Percentiles rank a stretch among this genome's conserved stretches.
Evolutionary conservation across 75 land plant genomes (phyloP).

Genomic region (Picea glauca): DNA sequence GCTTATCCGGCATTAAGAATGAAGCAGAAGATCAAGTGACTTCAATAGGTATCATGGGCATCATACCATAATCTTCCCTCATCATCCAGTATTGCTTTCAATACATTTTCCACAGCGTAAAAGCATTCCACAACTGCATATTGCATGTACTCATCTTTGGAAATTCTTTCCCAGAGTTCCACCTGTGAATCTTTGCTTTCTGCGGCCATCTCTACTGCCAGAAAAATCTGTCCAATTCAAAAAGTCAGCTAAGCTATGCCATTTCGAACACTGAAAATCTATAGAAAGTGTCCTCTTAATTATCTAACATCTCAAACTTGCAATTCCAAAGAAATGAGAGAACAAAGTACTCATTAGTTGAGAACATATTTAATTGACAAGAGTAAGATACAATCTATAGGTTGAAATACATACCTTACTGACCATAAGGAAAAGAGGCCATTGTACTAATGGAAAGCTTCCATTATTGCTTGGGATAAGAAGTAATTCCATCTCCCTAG

Average conservation of each 20-base stretch:
- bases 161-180: constrained; percentile 80
- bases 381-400: not conserved
- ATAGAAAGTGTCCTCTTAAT: not conserved
- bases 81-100: constrained; percentile 45
- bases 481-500: constrained; percentile 77
- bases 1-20: not conserved
- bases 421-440: constrained; percentile 94
- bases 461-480: constrained; percentile 68
- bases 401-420: constrained; percentile 65
- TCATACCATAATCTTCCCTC: constrained; percentile 67
- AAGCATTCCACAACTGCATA: constrained; percentile 84
- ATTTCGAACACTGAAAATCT: not conserved
- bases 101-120: constrained; percentile 32
- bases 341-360: not conserved
- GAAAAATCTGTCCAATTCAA: constrained; percentile 48
- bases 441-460: constrained; percentile 65
- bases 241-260: not conserved
- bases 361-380: not conserved
- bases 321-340: not conserved
- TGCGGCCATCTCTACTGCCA: constrained; percentile 77
- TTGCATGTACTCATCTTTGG: constrained; percentile 82
- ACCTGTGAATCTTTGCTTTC: constrained; percentile 65
- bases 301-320: not conserved
- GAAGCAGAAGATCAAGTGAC: not conserved
- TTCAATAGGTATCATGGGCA: not conserved